Evolutionary conservation across 306 rosid genomes (phyloP).

Genomic region (Lotus japonicus): DNA sequence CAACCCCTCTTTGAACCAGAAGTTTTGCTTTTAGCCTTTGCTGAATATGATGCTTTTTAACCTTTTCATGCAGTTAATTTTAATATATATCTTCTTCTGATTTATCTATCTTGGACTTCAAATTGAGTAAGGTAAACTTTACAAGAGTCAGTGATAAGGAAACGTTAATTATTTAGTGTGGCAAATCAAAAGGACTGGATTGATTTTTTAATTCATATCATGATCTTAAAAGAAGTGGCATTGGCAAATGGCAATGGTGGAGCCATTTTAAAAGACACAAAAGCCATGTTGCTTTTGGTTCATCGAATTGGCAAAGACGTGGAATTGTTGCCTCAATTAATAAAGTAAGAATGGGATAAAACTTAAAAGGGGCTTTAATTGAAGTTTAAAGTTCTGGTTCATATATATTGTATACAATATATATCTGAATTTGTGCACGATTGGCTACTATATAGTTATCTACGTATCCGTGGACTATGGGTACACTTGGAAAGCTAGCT

Average conservation of each 20-base stretch:
- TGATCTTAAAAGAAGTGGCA: background rate
- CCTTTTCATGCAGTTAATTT: conserved; percentile 8
- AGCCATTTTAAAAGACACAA: conserved; percentile 19
- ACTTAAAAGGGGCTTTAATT: background rate
- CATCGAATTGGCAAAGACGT: background rate
- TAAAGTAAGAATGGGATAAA: background rate
- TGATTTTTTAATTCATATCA: background rate
- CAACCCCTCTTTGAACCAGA: background rate
- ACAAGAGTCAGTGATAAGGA: no score
- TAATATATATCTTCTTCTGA: background rate
- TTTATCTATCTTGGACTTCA: no score
- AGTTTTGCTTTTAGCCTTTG: conserved; percentile 1
- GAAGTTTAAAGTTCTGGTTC: background rate
- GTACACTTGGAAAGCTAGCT: background rate
- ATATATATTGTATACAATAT: background rate
- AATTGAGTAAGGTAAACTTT: no score
- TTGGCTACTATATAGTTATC: background rate
- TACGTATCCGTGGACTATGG: background rate
- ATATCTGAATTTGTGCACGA: background rate
- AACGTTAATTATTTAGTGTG: no score
- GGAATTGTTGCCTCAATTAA: conserved; percentile 15
- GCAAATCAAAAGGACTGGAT: background rate
- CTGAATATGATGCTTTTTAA: conserved; percentile 10
- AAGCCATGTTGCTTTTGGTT: conserved; percentile 17
- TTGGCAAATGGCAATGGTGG: background rate